Conservation (phyloP, 2,329 filamentous ascomycete species). For the Xenoacremonium recifei region DNA sequence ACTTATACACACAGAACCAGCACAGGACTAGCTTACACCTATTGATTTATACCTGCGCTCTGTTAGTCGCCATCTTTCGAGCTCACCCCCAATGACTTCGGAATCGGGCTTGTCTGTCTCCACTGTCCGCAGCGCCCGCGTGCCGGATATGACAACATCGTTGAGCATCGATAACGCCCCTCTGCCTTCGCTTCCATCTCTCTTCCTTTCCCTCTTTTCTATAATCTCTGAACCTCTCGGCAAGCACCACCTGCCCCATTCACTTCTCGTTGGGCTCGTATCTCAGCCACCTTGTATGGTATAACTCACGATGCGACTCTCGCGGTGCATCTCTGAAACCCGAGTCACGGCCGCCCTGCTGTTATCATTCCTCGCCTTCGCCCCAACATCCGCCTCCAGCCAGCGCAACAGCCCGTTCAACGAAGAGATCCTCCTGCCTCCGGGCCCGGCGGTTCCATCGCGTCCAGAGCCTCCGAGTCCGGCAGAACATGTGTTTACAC, state of each 20-base stretch:
- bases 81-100: too few relatives aligned
- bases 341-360: slow-evolving; percentile 63
- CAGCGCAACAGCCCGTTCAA: slow-evolving; percentile 34
- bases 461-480: slow-evolving; percentile 43
- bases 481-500: slow-evolving; percentile 60
- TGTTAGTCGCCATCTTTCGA: too few relatives aligned
- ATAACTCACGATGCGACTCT: slow-evolving; percentile 19
- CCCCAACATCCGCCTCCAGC: slow-evolving; percentile 39
- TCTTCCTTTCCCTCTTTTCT: slow-evolving; percentile 10
- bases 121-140: slow-evolving; percentile 22
- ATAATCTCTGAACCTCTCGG: slow-evolving; percentile 9
- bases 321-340: slow-evolving; percentile 53
- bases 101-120: slow-evolving; percentile 4
- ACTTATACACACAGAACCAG: too few relatives aligned
- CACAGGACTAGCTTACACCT: too few relatives aligned
- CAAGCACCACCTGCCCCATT: slow-evolving; percentile 1
- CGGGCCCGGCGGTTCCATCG: slow-evolving; percentile 38
- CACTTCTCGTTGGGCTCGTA: neutral
- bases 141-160: slow-evolving; percentile 27
- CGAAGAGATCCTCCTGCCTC: slow-evolving; percentile 44
- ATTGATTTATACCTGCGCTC: too few relatives aligned
- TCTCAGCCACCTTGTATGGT: slow-evolving; percentile 13
- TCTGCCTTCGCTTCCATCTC: slow-evolving; percentile 13
- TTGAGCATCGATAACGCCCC: slow-evolving; percentile 20
- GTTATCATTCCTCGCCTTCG: slow-evolving; percentile 65